Percentiles rank a stretch among this genome's conserved stretches.
Evolutionary conservation across 2,329 filamentous ascomycete genomes (phyloP).

Genomic region (Colletotrichum theobromicola): DNA sequence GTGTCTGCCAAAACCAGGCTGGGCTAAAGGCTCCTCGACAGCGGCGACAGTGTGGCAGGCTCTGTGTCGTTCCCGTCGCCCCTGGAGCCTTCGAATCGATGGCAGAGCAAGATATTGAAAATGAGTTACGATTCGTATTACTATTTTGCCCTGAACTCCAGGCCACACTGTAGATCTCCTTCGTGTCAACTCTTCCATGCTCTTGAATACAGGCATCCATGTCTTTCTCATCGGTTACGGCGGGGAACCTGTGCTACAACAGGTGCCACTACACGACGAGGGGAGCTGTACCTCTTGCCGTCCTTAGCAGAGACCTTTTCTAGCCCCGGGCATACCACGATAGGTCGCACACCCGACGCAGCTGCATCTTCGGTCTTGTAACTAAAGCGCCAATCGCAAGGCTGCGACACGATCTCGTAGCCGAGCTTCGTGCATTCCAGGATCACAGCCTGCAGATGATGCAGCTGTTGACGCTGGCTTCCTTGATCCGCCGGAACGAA

Average conservation of each 20-base stretch:
- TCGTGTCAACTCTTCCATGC: not conserved
- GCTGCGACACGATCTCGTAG: slow-evolving; percentile 47
- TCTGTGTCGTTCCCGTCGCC: not conserved
- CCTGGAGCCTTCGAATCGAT: not conserved
- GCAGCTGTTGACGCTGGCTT: slow-evolving; percentile 35
- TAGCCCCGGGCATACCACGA: slow-evolving; percentile 34
- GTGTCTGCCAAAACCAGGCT: not conserved
- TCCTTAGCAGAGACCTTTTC: slow-evolving; percentile 31
- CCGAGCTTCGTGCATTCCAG: slow-evolving; percentile 45
- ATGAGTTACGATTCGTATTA: not conserved
- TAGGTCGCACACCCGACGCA: not conserved
- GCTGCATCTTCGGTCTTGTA: slow-evolving; percentile 16
- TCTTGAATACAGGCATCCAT: not conserved
- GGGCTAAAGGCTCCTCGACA: not conserved
- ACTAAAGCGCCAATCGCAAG: slow-evolving; percentile 40
- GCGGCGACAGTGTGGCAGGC: not conserved
- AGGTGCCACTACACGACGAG: slow-evolving; percentile 27
- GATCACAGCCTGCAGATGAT: slow-evolving; percentile 43
- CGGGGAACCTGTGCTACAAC: slow-evolving; percentile 10
- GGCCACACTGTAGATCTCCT: not conserved
- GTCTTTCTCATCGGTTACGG: not conserved
- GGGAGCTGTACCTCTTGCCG: slow-evolving; percentile 25
- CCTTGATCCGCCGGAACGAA: slow-evolving; percentile 34
- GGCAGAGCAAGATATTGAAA: not conserved
- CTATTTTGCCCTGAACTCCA: not conserved